Percentiles rank a stretch among this genome's conserved stretches.
phyloP scores from a whole-genome alignment of 2,329 filamentous ascomycete genomes.

The Gaeumannomyces sp. region DNA sequence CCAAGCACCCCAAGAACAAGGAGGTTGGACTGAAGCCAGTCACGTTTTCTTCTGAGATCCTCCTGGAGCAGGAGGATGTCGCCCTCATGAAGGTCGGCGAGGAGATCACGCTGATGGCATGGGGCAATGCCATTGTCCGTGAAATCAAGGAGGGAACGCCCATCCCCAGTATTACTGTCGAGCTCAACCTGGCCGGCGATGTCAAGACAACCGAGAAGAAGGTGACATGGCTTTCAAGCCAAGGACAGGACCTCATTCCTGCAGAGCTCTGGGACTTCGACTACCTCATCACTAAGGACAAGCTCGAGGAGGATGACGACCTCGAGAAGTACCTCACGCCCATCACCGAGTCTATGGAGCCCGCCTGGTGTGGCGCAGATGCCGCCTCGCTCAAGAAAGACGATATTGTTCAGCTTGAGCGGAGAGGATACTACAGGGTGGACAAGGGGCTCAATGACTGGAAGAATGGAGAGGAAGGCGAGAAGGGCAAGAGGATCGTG shows the following conservation, averaged over 20 bases:
- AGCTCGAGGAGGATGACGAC: slow-evolving; percentile 80
- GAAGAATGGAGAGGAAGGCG: slow-evolving; percentile 42
- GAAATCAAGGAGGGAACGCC: slow-evolving; percentile 52
- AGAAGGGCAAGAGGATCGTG: slow-evolving; percentile 43
- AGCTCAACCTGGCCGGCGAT: slow-evolving; percentile 87
- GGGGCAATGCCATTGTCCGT: slow-evolving; percentile 82
- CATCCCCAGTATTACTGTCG: slow-evolving; percentile 67
- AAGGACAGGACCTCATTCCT: slow-evolving; percentile 69
- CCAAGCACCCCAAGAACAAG: slow-evolving; percentile 85
- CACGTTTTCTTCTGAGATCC: slow-evolving; percentile 64
- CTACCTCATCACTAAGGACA: slow-evolving; percentile 92
- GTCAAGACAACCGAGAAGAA: slow-evolving; percentile 96
- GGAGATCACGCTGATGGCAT: slow-evolving; percentile 94
- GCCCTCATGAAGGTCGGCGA: slow-evolving; percentile 75
- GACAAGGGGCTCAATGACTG: slow-evolving; percentile 56
- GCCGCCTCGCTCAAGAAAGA: slow-evolving; percentile 72
- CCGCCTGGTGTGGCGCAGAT: slow-evolving; percentile 75
- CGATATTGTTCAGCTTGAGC: slow-evolving; percentile 92
- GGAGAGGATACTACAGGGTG: slow-evolving; percentile 85
- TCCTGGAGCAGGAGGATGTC: slow-evolving; percentile 83
- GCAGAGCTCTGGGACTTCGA: slow-evolving; percentile 92
- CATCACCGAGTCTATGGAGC: slow-evolving; percentile 66
- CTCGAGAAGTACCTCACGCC: slow-evolving; percentile 78
- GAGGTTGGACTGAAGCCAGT: slow-evolving; percentile 82
- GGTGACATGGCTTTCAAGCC: slow-evolving; percentile 81